Conservation (phyloP, 495 filamentous ascomycete species). For the Xylaria bambusicola region DNA sequence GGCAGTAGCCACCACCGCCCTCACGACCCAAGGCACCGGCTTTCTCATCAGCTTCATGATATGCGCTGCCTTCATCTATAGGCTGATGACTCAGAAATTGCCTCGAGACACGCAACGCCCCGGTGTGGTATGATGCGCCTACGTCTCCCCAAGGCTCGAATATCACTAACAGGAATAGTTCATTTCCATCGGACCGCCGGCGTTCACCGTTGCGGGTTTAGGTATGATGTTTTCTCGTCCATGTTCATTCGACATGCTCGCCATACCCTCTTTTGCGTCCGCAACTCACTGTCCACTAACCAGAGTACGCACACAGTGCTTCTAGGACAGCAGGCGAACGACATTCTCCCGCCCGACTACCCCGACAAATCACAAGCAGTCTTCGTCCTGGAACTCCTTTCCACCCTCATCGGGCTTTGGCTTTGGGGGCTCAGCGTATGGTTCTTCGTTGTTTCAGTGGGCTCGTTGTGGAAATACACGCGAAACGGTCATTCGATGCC, state of each 20-base stretch:
- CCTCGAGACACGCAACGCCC: slow-evolving; percentile 75
- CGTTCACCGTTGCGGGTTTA: slow-evolving; percentile 75
- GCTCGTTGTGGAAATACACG: slow-evolving; percentile 75
- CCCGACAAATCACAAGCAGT: slow-evolving; percentile 38
- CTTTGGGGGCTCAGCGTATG: slow-evolving; percentile 83
- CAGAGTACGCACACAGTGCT: slow-evolving; percentile 32
- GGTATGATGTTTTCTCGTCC: slow-evolving; percentile 21
- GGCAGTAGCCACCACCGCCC: slow-evolving; percentile 68
- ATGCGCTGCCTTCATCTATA: slow-evolving; percentile 81
- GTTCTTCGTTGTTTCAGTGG: slow-evolving; percentile 81
- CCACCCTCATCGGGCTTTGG: slow-evolving; percentile 64
- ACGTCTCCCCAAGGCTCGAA: neutral
- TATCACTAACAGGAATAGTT: slow-evolving; percentile 44
- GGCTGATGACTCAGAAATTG: slow-evolving; percentile 89
- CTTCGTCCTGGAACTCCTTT: slow-evolving; percentile 42
- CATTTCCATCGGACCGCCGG: slow-evolving; percentile 76
- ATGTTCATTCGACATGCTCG: no score
- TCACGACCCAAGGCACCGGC: slow-evolving; percentile 77
- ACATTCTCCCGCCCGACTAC: slow-evolving; percentile 44
- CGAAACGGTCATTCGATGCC: slow-evolving; percentile 57
- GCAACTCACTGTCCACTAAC: neutral
- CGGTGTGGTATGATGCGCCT: slow-evolving; percentile 56
- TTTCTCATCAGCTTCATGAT: slow-evolving; percentile 86
- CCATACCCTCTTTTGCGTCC: no score
- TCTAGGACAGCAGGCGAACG: slow-evolving; percentile 41